Evolutionary conservation across 169 alveolate genomes (phyloP).

Genomic region (Plasmodium billcollinsi): DNA sequence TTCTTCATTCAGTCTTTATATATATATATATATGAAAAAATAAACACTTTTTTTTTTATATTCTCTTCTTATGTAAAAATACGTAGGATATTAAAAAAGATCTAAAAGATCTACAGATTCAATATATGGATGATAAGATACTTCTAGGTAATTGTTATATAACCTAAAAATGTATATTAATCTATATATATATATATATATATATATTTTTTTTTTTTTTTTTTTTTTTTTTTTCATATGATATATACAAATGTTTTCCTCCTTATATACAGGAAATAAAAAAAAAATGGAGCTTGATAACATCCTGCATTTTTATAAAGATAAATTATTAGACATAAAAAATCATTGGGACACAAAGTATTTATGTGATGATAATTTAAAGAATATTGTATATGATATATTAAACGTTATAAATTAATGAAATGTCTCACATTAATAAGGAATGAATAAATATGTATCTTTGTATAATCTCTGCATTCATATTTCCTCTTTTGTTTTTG

Average conservation of each 20-base stretch:
- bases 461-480: background rate
- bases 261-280: conserved; percentile 30
- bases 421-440: no score
- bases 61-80: no score
- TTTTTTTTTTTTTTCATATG: background rate
- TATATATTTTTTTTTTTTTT: no score
- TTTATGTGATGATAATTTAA: conserved; percentile 69
- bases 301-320: conserved; percentile 52
- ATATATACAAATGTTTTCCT: background rate
- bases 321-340: conserved; percentile 54
- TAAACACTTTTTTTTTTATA: no score
- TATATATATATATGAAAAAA: background rate
- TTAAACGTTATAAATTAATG: conserved; percentile 52
- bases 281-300: conserved; percentile 48
- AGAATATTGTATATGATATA: conserved; percentile 69
- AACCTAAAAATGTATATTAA: background rate
- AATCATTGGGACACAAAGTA: conserved; percentile 52
- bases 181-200: no score
- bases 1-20: background rate
- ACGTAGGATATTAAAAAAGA: conserved; percentile 53
- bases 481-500: background rate
- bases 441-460: no score
- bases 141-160: conserved; percentile 26
- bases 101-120: conserved; percentile 40
- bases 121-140: conserved; percentile 46